Conservation (phyloP, 1,284 basidiomycete species). For the Microbotryum intermedium region DNA sequence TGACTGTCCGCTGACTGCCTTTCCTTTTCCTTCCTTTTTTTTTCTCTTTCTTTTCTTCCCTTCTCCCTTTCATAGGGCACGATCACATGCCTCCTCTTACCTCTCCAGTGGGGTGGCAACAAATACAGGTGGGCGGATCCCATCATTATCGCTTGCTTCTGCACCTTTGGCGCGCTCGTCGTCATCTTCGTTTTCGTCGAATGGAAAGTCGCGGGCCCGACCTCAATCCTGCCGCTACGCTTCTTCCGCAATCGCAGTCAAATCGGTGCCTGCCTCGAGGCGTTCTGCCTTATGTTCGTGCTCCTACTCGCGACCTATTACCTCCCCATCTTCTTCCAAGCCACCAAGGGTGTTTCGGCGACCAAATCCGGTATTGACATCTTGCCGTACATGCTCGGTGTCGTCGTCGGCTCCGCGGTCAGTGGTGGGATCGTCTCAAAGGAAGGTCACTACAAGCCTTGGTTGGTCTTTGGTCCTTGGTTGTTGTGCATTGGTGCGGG, state of each 20-base stretch:
- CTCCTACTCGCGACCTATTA: constrained; percentile 39
- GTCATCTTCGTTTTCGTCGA: constrained; percentile 41
- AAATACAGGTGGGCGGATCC: constrained; percentile 39
- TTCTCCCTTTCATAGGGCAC: constrained; percentile 3
- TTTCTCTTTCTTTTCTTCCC: no score
- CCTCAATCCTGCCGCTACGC: constrained; percentile 42
- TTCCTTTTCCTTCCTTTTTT: no score
- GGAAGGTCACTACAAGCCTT: constrained; percentile 42
- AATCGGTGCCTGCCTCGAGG: constrained; percentile 36
- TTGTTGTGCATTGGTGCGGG: constrained; percentile 43
- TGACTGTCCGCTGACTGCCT: no score
- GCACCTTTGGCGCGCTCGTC: constrained; percentile 39
- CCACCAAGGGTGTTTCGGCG: constrained; percentile 32
- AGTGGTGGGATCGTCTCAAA: constrained; percentile 39
- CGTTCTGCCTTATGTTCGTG: constrained; percentile 43
- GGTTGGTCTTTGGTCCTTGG: constrained; percentile 35
- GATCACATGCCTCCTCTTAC: constrained; percentile 37
- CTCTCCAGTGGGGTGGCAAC: constrained; percentile 32
- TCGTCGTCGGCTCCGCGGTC: constrained; percentile 41
- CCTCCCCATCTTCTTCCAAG: constrained; percentile 42
- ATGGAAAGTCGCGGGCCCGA: constrained; percentile 36
- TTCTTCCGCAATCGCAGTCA: constrained; percentile 39
- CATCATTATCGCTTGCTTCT: constrained; percentile 37
- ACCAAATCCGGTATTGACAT: constrained; percentile 45
- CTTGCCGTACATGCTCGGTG: constrained; percentile 41